These are phyloP conservation scores for Hymenoscyphus infarciens DNA, from an alignment of 2,329 filamentous ascomycete genomes.

Conservation along the genomic window DNA sequence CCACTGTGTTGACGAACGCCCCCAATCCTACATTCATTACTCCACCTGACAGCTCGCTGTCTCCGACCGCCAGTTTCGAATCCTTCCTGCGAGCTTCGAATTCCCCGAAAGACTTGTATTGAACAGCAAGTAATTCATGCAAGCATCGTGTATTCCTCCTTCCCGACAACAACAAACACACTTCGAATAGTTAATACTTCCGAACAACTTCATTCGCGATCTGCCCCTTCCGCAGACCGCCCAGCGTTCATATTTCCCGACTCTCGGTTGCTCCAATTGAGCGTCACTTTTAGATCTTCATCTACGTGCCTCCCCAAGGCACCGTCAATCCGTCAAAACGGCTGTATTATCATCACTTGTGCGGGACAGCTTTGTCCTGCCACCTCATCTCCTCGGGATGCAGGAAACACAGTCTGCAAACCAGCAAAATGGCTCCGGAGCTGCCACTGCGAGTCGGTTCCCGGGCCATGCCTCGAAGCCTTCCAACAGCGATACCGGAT, in stretches of 20 bases:
- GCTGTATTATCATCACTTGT: slow-evolving; percentile 72
- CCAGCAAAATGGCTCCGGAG: slow-evolving; percentile 54
- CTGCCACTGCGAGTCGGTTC: slow-evolving; percentile 57
- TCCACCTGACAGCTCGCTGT: not conserved
- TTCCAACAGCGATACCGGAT: slow-evolving; percentile 79
- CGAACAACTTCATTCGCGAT: slow-evolving; percentile 1
- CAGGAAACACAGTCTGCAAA: slow-evolving; percentile 72
- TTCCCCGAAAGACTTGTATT: slow-evolving; percentile 17
- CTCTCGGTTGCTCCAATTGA: slow-evolving; percentile 19
- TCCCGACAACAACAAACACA: slow-evolving; percentile 1
- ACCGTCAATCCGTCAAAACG: slow-evolving; percentile 67
- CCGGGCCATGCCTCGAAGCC: slow-evolving; percentile 73
- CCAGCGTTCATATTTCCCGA: not conserved
- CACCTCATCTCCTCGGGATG: slow-evolving; percentile 85
- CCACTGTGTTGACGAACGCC: not conserved
- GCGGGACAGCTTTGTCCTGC: slow-evolving; percentile 80
- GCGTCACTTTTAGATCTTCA: slow-evolving; percentile 25
- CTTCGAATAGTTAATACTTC: slow-evolving; percentile 17
- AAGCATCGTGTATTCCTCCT: slow-evolving; percentile 18
- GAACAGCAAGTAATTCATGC: slow-evolving; percentile 24
- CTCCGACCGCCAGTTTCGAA: not conserved
- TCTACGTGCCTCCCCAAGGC: slow-evolving; percentile 35
- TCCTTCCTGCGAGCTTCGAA: not conserved
- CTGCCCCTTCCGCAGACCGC: not conserved
- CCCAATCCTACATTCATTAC: not conserved